A percentile compares a stretch with the other conserved stretches of the same genome.
Evolutionary conservation across 139 green algal species (phyloP).

Genomic region (Nannochloris sp.): DNA sequence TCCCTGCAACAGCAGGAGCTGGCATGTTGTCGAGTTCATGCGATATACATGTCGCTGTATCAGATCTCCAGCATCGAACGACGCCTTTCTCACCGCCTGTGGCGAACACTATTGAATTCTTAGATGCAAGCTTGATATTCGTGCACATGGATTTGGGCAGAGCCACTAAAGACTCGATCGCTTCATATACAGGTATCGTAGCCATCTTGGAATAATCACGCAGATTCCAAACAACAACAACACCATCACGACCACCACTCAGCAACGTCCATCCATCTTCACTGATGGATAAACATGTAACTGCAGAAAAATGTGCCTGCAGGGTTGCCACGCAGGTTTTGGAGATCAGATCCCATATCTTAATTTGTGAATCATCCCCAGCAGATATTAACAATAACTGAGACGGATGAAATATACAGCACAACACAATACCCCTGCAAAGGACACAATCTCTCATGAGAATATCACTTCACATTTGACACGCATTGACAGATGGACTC

Average conservation of each 20-base stretch:
- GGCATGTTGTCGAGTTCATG: neutral
- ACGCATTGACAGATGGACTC: too few relatives aligned
- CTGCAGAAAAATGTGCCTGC: constrained; percentile 72
- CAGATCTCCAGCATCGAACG: constrained; percentile 60
- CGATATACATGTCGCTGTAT: constrained; percentile 49
- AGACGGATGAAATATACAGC: constrained; percentile 78
- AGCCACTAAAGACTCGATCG: constrained; percentile 55
- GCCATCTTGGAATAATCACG: constrained; percentile 41
- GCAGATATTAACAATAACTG: constrained; percentile 66
- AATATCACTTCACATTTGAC: too few relatives aligned
- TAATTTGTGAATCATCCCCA: constrained; percentile 61
- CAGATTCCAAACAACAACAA: constrained; percentile 76
- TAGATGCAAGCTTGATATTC: neutral
- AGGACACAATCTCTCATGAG: neutral
- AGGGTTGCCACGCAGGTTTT: constrained; percentile 42
- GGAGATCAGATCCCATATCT: constrained; percentile 70
- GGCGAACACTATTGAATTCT: constrained; percentile 46
- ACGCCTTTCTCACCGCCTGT: constrained; percentile 71
- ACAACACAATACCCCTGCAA: constrained; percentile 53
- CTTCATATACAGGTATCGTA: constrained; percentile 78
- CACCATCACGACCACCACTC: constrained; percentile 46
- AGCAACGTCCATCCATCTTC: constrained; percentile 63
- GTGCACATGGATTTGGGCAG: constrained; percentile 9
- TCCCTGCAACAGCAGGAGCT: constrained; percentile 19
- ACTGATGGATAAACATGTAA: constrained; percentile 66